These are phyloP conservation scores for Naganishia albida DNA, from an alignment of 1,284 basidiomycete species.

Conservation along the genomic window DNA sequence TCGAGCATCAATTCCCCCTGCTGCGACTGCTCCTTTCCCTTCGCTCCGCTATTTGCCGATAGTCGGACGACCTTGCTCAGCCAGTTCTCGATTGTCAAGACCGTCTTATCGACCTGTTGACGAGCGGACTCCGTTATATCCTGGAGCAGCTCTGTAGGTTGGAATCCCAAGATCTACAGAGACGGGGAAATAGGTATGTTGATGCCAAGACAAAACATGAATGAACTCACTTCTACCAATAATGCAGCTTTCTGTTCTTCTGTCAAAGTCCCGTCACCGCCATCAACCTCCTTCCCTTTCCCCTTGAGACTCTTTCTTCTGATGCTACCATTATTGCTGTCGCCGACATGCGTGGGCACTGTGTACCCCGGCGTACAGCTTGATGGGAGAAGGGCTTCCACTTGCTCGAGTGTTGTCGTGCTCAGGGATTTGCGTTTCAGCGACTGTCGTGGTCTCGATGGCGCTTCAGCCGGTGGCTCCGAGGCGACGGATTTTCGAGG, in stretches of 20 bases:
- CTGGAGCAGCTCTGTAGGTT: constrained; percentile 43
- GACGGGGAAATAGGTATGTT: neutral
- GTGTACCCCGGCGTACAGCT: constrained; percentile 28
- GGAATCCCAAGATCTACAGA: constrained; percentile 45
- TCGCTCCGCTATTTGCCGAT: neutral
- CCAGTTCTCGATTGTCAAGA: constrained; percentile 44
- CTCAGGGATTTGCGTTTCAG: constrained; percentile 24
- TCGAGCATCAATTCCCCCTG: constrained; percentile 26
- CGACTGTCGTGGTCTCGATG: constrained; percentile 1
- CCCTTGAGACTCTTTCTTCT: constrained; percentile 22
- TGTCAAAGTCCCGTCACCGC: neutral
- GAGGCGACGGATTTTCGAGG: constrained; percentile 10
- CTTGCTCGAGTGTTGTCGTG: constrained; percentile 15
- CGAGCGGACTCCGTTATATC: constrained; percentile 48
- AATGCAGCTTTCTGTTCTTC: constrained; percentile 23
- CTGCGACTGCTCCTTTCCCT: neutral
- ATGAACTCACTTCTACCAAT: constrained; percentile 16
- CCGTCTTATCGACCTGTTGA: constrained; percentile 41
- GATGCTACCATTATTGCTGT: neutral
- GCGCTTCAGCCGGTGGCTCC: neutral
- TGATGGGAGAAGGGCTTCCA: constrained; percentile 15
- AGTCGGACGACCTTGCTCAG: constrained; percentile 28
- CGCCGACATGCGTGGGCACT: neutral
- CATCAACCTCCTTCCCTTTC: neutral
- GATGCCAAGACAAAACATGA: neutral